Evolutionary conservation across 352 stramenopile species (phyloP), one percentile per base, ranked within the genome.

Genomic region (Thalassiosira mediterranea): DNA sequence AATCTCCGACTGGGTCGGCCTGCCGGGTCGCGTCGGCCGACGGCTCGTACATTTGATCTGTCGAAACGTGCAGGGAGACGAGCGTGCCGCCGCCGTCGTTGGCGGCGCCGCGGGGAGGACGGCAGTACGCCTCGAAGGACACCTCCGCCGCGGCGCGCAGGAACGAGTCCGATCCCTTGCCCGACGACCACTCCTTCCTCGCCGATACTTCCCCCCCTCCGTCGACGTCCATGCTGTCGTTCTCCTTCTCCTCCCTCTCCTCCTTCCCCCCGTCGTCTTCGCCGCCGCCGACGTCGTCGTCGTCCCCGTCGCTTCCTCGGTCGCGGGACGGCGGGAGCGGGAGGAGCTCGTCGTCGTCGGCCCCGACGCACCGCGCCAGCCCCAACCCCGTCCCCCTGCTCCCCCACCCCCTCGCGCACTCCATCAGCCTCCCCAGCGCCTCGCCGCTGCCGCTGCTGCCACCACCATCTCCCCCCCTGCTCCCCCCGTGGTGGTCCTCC

Each of bases 361-460:
- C 10, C 46, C 46, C 13, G 3, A 87, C 57, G 72, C 81, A 88
- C 21, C 71, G 38, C 13, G 73, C 71, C n/a, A 94, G 70, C 29
- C 87, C 86, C 23, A 91, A 59, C 10, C 80, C 77, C 8, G 68
- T 83, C 5, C 81, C 84, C 28, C 87, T 84, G 11, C 69, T 86
- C 7, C 87, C 87, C 86, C 86, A 94, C 23, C 89, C 89, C 42
- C 73, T 68, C 1, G 86, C 78, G 37, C 87, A 64, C 13, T 60
- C 54, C 40, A 90, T 78, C 26, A 92, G 60, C 28, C 86, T 78
- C 48, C 42, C 48, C 71, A 81, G 70, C 4, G 81, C 56, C n/a
- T 47, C 32, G 15, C 23, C 52, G n/a, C n/a, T n/a, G n/a, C n/a
- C n/a, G n/a, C n/a, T n/a, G n/a, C n/a, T n/a, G 8, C 63, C 72